A percentile compares a stretch with the other conserved stretches of the same genome.
Conservation (phyloP, 139 green algal genomes). For the Trebouxia sp. region DNA sequence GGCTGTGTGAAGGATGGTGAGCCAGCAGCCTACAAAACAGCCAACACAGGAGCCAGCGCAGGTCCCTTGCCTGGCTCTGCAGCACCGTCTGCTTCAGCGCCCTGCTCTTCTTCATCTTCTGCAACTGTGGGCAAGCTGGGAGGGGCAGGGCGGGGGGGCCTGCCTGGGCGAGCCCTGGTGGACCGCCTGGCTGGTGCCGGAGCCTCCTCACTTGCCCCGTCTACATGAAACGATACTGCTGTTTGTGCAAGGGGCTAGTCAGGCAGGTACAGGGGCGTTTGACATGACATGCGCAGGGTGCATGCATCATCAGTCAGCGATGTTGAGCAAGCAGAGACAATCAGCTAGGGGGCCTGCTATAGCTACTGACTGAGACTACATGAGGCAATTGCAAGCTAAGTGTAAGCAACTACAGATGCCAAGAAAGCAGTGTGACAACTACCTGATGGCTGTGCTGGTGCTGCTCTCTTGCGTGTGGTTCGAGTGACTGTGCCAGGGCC, state of each 20-base stretch:
- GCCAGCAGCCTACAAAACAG: too few species aligned
- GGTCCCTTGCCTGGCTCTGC: neutral
- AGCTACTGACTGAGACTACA: neutral
- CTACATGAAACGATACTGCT: neutral
- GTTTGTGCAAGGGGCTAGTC: neutral
- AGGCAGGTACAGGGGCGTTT: neutral
- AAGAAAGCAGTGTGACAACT: too few species aligned
- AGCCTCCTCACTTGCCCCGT: neutral
- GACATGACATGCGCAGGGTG: too few species aligned
- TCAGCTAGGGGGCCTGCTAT: too few species aligned
- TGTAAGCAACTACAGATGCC: neutral
- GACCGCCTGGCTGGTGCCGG: neutral
- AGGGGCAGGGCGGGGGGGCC: conserved; percentile 13
- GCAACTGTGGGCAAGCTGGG: conserved; percentile 17
- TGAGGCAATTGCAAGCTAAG: neutral
- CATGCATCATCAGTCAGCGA: too few species aligned
- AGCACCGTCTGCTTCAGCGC: neutral
- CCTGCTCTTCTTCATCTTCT: conserved; percentile 20
- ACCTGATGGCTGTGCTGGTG: neutral
- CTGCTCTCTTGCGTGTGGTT: conserved; percentile 9
- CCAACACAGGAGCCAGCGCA: too few species aligned
- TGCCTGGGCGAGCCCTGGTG: neutral
- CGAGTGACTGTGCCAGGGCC: neutral
- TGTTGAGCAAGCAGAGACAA: too few species aligned
- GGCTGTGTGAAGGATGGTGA: too few species aligned